Percentiles rank a stretch among this genome's conserved stretches.
Conservation (phyloP, 140 eudicot genomes). For the Bidens hawaiensis region DNA sequence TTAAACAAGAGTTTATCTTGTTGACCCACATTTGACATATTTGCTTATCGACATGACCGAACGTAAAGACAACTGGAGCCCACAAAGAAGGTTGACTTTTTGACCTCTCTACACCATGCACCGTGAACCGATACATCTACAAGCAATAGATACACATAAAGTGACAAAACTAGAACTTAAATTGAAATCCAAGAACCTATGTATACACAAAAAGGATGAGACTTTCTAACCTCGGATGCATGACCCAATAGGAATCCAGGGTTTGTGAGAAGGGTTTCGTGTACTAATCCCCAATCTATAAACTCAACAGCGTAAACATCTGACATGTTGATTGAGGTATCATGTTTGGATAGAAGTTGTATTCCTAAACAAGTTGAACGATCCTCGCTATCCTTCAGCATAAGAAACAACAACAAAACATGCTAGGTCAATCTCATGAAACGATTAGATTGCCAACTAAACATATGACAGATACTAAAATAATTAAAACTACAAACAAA, state of each 20-base stretch:
- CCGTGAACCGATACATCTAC: constrained; percentile 76
- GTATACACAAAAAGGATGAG: constrained; percentile 3
- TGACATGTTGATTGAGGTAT: constrained; percentile 43
- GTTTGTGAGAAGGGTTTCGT: constrained; percentile 47
- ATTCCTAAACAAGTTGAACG: constrained; percentile 55
- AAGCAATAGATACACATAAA: constrained; percentile 10
- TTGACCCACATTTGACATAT: constrained; percentile 65
- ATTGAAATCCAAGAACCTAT: not conserved
- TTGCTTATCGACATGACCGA: constrained; percentile 61
- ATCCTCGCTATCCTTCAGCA: constrained; percentile 49
- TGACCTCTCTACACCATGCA: constrained; percentile 66
- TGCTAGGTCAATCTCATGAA: constrained; percentile 14
- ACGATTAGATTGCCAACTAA: not conserved
- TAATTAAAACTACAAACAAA: too few species aligned
- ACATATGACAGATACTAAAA: not conserved
- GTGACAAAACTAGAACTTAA: too few species aligned
- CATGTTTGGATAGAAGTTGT: constrained; percentile 39
- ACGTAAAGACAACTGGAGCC: constrained; percentile 60
- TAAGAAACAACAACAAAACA: not conserved
- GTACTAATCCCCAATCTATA: constrained; percentile 60
- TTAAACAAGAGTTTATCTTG: constrained; percentile 40
- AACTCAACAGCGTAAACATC: constrained; percentile 77
- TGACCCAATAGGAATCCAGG: constrained; percentile 51
- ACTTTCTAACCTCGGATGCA: constrained; percentile 55
- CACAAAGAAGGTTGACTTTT: constrained; percentile 57